phyloP scores from a whole-genome alignment of 2,329 filamentous ascomycete species.

The Sporothrix globosa region DNA sequence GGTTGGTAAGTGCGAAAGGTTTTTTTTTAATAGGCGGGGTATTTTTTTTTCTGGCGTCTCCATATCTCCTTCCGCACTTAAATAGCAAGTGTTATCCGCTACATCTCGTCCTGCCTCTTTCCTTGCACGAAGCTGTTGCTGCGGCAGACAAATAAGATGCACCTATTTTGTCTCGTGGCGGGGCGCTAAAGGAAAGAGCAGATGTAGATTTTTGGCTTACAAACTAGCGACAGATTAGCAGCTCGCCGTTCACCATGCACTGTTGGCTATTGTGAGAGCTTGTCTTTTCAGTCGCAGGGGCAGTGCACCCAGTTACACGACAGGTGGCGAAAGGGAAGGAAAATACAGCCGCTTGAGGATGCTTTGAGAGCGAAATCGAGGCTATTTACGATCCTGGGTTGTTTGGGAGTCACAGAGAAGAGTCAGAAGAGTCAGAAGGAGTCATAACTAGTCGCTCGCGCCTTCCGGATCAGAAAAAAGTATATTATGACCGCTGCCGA shows the following conservation, averaged over 20 bases:
- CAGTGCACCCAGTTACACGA: not conserved
- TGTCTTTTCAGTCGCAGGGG: not conserved
- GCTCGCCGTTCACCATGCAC: not conserved
- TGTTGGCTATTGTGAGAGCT: not conserved
- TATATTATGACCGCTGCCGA: not conserved
- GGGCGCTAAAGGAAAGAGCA: constrained; percentile 16
- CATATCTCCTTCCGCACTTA: constrained; percentile 14
- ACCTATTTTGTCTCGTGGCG: constrained; percentile 30
- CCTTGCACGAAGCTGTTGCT: constrained; percentile 10
- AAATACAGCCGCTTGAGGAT: not conserved
- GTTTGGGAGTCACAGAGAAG: constrained; percentile 11
- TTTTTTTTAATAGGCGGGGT: constrained; percentile 34
- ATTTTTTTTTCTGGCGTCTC: constrained; percentile 30
- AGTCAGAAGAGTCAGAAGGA: not conserved
- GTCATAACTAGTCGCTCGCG: constrained; percentile 16
- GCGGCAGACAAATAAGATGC: constrained; percentile 28
- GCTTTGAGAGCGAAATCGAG: not conserved
- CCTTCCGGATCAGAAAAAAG: not conserved
- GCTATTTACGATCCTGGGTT: not conserved
- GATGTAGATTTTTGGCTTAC: constrained; percentile 26
- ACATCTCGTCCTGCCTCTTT: constrained; percentile 27
- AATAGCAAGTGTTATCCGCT: constrained; percentile 9
- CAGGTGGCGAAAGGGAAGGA: not conserved
- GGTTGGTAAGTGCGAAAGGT: constrained; percentile 34
- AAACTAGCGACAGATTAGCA: constrained; percentile 21